Evolutionary conservation across 2,329 filamentous ascomycete species (phyloP).

Genomic region (Neofusicoccum sp.): DNA sequence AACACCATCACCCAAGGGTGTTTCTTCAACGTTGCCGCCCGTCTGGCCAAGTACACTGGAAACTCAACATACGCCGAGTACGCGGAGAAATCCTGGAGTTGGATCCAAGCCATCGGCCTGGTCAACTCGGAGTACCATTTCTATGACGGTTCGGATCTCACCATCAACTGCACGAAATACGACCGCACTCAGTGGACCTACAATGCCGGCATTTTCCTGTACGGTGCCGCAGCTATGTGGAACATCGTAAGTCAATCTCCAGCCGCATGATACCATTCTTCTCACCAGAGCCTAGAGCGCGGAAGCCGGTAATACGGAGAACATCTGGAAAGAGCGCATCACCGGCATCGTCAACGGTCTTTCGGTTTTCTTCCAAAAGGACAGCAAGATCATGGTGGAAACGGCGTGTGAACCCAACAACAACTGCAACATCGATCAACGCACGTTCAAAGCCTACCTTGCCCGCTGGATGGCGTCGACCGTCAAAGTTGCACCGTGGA

Average conservation of each 20-base stretch:
- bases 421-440: constrained; percentile 70
- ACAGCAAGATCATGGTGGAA: constrained; percentile 64
- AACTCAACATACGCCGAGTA: constrained; percentile 62
- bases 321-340: constrained; percentile 56
- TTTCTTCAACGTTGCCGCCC: constrained; percentile 50
- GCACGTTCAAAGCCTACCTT: constrained; percentile 70
- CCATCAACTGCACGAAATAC: constrained; percentile 49
- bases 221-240: constrained; percentile 63
- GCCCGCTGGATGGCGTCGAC: constrained; percentile 64
- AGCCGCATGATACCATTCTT: not conserved
- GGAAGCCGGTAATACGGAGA: constrained; percentile 53
- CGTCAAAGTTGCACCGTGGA: constrained; percentile 60
- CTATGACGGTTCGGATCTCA: constrained; percentile 47
- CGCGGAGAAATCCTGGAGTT: constrained; percentile 45
- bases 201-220: constrained; percentile 63
- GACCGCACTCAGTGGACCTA: constrained; percentile 64
- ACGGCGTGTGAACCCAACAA: constrained; percentile 60
- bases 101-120: constrained; percentile 50
- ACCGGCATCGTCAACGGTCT: constrained; percentile 46
- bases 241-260: constrained; percentile 47
- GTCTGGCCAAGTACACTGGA: constrained; percentile 37
- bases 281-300: not conserved
- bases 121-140: constrained; percentile 57
- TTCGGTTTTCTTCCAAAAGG: constrained; percentile 53
- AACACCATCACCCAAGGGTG: constrained; percentile 55